phyloP scores from a whole-genome alignment of 495 filamentous ascomycete species.

The Rusavskia elegans region DNA sequence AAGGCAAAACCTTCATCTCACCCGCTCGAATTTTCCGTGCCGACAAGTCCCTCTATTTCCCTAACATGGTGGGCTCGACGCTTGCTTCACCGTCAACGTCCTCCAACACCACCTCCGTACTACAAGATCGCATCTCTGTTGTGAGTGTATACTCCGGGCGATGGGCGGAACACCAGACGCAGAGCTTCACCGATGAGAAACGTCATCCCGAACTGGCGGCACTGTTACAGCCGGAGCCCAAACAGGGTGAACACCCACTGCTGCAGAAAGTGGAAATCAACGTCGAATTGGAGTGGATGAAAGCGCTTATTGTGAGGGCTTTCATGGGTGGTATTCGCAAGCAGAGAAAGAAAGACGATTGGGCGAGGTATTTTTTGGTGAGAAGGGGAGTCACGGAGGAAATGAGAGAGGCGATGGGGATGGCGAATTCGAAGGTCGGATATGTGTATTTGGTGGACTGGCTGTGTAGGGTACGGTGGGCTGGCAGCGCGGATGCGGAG shows the following conservation, averaged over 20 bases:
- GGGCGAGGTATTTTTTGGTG: constrained; percentile 72
- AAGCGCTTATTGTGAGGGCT: constrained; percentile 53
- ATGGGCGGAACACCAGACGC: constrained; percentile 76
- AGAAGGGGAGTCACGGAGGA: constrained; percentile 54
- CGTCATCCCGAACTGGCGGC: constrained; percentile 48
- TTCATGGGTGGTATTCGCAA: constrained; percentile 49
- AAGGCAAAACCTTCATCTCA: constrained; percentile 79
- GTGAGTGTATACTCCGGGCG: constrained; percentile 64
- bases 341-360: constrained; percentile 39
- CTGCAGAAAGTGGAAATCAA: constrained; percentile 70
- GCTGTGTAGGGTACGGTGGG: constrained; percentile 84
- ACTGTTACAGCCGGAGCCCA: constrained; percentile 9
- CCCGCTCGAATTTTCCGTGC: constrained; percentile 59
- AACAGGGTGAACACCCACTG: constrained; percentile 2
- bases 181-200: constrained; percentile 45
- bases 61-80: constrained; percentile 72
- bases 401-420: constrained; percentile 60
- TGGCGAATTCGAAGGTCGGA: constrained; percentile 78
- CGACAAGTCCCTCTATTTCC: constrained; percentile 75
- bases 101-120: constrained; percentile 53
- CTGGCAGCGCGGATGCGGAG: constrained; percentile 65
- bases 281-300: constrained; percentile 64
- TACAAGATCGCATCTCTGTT: constrained; percentile 56
- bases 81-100: constrained; percentile 30
- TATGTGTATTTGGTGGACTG: constrained; percentile 88